Evolutionary conservation across 2,329 filamentous ascomycete species (phyloP).

Genomic region (Waltergamsia citrina): DNA sequence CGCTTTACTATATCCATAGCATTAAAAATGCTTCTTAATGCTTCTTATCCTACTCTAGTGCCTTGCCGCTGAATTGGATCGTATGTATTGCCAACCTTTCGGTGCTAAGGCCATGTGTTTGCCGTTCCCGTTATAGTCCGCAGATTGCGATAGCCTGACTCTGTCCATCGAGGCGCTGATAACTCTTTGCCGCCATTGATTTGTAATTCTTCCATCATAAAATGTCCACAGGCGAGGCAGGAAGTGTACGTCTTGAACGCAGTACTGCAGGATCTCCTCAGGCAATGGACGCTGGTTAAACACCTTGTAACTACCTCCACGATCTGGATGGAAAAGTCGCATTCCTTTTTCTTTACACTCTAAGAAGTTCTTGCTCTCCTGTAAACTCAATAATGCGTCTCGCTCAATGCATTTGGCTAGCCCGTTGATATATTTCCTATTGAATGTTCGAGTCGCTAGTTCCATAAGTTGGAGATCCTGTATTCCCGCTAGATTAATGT

Average conservation of each 20-base stretch:
- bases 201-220: slow-evolving; percentile 12
- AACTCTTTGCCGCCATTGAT: no score
- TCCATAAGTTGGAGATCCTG: slow-evolving; percentile 50
- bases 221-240: slow-evolving; percentile 24
- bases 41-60: no score
- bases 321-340: slow-evolving; percentile 26
- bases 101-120: no score
- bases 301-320: slow-evolving; percentile 33
- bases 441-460: slow-evolving; percentile 19
- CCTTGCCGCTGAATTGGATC: no score
- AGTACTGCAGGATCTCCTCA: slow-evolving; percentile 30
- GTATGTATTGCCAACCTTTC: no score
- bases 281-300: slow-evolving; percentile 36
- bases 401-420: slow-evolving; percentile 19
- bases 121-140: no score
- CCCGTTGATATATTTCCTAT: slow-evolving; percentile 10
- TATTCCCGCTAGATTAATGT: slow-evolving; percentile 31
- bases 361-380: slow-evolving; percentile 15
- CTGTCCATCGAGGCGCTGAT: no score
- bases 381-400: slow-evolving; percentile 9
- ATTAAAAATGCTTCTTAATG: no score
- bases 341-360: slow-evolving; percentile 23
- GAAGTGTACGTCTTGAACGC: slow-evolving; percentile 31
- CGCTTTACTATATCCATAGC: no score
- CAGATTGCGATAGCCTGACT: no score